Conservation (phyloP, 2,329 filamentous ascomycete species). For the Parastagonospora avenae region DNA sequence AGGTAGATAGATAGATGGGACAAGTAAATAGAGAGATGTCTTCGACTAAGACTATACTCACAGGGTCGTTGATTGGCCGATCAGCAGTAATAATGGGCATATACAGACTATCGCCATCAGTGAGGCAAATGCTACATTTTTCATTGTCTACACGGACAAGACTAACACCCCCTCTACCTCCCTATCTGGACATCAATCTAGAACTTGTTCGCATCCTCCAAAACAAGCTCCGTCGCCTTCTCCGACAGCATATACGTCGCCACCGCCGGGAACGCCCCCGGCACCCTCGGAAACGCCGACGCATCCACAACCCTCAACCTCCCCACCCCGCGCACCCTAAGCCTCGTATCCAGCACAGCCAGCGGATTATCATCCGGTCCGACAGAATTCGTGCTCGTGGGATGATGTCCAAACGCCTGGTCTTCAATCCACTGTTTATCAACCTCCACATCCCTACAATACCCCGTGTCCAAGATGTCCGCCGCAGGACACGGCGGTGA, state of each 20-base stretch:
- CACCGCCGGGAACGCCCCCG: slow-evolving; percentile 58
- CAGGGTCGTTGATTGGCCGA: too few relatives aligned
- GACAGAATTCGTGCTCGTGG: slow-evolving; percentile 24
- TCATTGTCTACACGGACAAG: too few relatives aligned
- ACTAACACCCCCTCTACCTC: too few relatives aligned
- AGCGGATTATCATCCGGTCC: slow-evolving; percentile 31
- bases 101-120: too few relatives aligned
- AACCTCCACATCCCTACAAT: slow-evolving; percentile 16
- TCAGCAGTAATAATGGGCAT: too few relatives aligned
- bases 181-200: background rate
- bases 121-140: too few relatives aligned
- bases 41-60: too few relatives aligned
- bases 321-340: slow-evolving; percentile 52
- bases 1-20: too few relatives aligned
- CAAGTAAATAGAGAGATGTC: too few relatives aligned
- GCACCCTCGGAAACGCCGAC: slow-evolving; percentile 35
- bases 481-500: slow-evolving; percentile 48
- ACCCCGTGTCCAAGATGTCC: slow-evolving; percentile 30
- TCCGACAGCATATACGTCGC: slow-evolving; percentile 51
- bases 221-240: slow-evolving; percentile 23
- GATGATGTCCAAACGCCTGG: slow-evolving; percentile 26
- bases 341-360: slow-evolving; percentile 42
- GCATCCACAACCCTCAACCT: slow-evolving; percentile 54
- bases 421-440: slow-evolving; percentile 26
- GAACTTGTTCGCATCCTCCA: slow-evolving; percentile 17